Percentiles rank a stretch among this genome's conserved stretches.
Evolutionary conservation across 805 yeast genomes (phyloP).

Genomic region (Myxozyma nipponensis): DNA sequence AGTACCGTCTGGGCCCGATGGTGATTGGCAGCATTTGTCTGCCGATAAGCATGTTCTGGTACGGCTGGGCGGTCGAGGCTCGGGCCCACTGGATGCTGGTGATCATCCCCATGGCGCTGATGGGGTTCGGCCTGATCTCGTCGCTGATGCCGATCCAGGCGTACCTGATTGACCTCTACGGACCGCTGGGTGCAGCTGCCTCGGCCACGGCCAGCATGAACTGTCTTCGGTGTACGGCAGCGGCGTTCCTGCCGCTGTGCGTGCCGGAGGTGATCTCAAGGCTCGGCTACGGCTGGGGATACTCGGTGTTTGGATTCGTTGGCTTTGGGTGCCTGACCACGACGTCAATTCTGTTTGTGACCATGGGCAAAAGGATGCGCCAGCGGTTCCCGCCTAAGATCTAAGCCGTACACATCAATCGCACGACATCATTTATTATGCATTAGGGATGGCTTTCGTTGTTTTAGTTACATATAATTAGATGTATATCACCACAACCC

Average conservation of each 20-base stretch:
- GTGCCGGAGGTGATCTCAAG: slow-evolving; percentile 14
- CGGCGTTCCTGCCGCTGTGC: slow-evolving; percentile 23
- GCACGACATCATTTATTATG: too few relatives aligned
- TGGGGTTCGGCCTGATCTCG: slow-evolving; percentile 22
- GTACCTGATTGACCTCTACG: slow-evolving; percentile 23
- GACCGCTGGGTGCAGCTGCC: slow-evolving; percentile 26
- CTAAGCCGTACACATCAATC: slow-evolving; percentile 3
- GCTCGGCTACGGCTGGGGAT: slow-evolving; percentile 27
- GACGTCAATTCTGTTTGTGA: slow-evolving; percentile 15
- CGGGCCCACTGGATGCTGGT: slow-evolving; percentile 22
- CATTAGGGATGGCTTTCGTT: too few relatives aligned
- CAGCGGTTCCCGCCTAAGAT: slow-evolving; percentile 18
- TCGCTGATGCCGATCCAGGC: slow-evolving; percentile 26
- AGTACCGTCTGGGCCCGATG: slow-evolving; percentile 49
- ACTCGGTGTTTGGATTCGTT: slow-evolving; percentile 19
- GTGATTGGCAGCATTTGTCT: slow-evolving; percentile 48
- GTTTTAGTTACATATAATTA: too few relatives aligned
- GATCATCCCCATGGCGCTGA: slow-evolving; percentile 14
- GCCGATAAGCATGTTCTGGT: slow-evolving; percentile 48
- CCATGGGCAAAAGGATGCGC: slow-evolving; percentile 14
- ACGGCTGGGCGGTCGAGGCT: slow-evolving; percentile 24
- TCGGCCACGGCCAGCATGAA: slow-evolving; percentile 26
- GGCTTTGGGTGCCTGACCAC: slow-evolving; percentile 17
- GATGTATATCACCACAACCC: too few relatives aligned
- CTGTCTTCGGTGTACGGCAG: slow-evolving; percentile 22